Evolutionary conservation across 192 early-diverging fungal species (phyloP), one percentile per base, ranked within the genome.

Genomic region (Dissophora globulifera): DNA sequence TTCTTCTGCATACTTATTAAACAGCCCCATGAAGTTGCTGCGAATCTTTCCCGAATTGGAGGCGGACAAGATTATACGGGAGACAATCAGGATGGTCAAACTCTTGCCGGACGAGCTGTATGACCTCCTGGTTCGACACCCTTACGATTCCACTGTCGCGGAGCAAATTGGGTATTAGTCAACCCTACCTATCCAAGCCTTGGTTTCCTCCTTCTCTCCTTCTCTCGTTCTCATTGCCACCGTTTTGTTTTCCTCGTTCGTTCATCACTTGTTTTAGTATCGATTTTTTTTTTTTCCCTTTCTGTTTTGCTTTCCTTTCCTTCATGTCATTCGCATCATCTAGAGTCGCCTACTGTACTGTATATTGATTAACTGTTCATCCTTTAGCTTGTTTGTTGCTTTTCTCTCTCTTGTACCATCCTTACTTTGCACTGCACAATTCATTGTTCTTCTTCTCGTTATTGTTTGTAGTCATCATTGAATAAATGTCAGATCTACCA

Each of bases 101-200:
- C 61, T 75, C 50, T 78, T 93, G 41, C 90, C 91, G 4, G 85
- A 90, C 49, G 84, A 87, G 50, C 69, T 93, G 43, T 95, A 95
- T 61, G 88, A 92, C 63, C 82, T 87, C 65, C 65, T 93, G 16
- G 92, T 91, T 23, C 62, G 91, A 25, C 93, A 95, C 83, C 85
- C 92, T 1, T 93, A 87, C 71, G 92, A 93, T 79, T 80, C 86
- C 1, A 65, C 80, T 8, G 79, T 90, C 12, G 62, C 78, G 40
- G 79, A 80, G 42, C 66, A 82, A 66, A 57, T 85, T 32, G 53
- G 62, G 9, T 65, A 51, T 33, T 63, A 51, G 55, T n/a, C 49
- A 4, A 16, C 19, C 48, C 23, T 50, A 6, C n/a, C 15, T 35
- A 22, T 6, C 48, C 40, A 3, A 2, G 23, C 30, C 19, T 17